phyloP scores from a whole-genome alignment of 2,329 filamentous ascomycete species.

The Trichophyton benhamiae region DNA sequence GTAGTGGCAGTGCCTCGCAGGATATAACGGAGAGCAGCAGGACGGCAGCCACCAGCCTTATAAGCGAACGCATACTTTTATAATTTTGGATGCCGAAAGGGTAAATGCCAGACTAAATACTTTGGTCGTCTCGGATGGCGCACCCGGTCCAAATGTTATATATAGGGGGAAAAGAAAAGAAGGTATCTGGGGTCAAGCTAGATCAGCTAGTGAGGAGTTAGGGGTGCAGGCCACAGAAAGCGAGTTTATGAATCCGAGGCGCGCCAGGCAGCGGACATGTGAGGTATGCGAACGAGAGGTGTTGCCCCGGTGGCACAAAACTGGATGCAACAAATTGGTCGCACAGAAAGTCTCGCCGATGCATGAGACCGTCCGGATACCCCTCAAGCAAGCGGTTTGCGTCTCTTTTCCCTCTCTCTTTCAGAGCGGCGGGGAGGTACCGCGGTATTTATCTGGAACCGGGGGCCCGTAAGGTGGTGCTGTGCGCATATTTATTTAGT shows the following conservation, averaged over 20 bases:
- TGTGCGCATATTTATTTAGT: background rate
- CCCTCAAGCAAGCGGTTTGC: background rate
- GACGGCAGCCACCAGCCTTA: background rate
- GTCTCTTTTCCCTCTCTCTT: background rate
- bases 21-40: background rate
- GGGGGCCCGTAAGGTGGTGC: too few species aligned
- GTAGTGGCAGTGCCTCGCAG: background rate
- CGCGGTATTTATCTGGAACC: background rate
- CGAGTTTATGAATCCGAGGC: background rate
- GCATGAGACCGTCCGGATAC: background rate
- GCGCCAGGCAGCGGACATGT: background rate
- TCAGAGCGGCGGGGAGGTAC: background rate
- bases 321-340: background rate
- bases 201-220: background rate
- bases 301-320: background rate
- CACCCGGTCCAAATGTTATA: background rate
- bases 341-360: background rate
- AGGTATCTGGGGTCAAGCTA: background rate
- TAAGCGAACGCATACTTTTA: background rate
- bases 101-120: background rate
- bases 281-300: background rate
- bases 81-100: background rate
- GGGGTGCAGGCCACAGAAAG: background rate
- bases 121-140: background rate
- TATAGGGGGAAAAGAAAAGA: background rate